A percentile compares a stretch with the other conserved stretches of the same genome.
phyloP scores from a whole-genome alignment of 1,139 yeast genomes.

The Protomyces pachydermus region DNA sequence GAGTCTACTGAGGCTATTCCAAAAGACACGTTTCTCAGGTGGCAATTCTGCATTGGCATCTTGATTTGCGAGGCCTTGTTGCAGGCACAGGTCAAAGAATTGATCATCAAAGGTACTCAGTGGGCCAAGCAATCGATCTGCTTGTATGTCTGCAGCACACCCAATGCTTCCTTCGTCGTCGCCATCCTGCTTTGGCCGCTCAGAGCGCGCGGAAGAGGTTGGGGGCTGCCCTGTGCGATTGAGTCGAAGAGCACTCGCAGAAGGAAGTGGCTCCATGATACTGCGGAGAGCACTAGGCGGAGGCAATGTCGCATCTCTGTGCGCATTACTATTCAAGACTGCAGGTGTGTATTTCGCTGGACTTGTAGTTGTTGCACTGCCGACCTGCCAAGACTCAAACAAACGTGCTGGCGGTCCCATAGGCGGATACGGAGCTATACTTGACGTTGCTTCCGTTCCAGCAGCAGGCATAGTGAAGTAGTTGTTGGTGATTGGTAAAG shows the following conservation, averaged over 20 bases:
- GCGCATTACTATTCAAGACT: neutral
- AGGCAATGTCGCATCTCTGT: neutral
- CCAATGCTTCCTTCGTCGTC: neutral
- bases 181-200: neutral
- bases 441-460: neutral
- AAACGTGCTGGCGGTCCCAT: neutral
- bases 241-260: neutral
- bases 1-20: neutral
- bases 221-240: neutral
- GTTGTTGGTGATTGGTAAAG: neutral
- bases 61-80: neutral
- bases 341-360: neutral
- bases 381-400: neutral
- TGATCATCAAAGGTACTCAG: constrained; percentile 4
- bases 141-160: neutral
- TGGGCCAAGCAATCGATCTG: constrained; percentile 9
- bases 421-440: neutral
- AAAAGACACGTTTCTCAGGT: neutral
- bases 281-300: neutral
- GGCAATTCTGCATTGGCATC: neutral
- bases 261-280: neutral
- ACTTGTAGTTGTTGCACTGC: neutral
- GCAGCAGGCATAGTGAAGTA: neutral
- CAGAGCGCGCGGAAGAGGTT: neutral
- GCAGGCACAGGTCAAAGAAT: constrained; percentile 8